Conservation (phyloP, 805 yeast species). For the Nakazawaea sp. region DNA sequence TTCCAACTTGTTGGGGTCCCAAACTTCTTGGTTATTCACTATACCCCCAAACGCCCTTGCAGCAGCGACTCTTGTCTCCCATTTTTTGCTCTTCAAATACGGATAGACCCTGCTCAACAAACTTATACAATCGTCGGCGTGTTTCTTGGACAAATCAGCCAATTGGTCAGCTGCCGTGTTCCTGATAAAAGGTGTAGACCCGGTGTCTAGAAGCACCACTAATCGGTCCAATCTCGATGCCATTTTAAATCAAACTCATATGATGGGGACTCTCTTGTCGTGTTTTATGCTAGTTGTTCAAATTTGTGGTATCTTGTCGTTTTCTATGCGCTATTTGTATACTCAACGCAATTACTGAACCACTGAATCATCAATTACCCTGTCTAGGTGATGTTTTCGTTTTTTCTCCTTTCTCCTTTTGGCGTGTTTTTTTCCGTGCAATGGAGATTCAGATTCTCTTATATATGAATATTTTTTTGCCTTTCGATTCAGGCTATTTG, state of each 20-base stretch:
- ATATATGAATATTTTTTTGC: no score
- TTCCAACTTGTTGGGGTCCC: conserved; percentile 70
- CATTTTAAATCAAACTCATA: conserved; percentile 2
- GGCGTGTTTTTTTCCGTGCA: background rate
- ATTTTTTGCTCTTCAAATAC: conserved; percentile 68
- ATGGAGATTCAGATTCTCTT: no score
- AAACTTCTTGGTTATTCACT: conserved; percentile 63
- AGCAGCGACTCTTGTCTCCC: conserved; percentile 97
- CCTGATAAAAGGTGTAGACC: conserved; percentile 88
- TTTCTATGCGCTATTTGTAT: no score
- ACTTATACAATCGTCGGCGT: conserved; percentile 86
- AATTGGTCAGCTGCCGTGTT: conserved; percentile 97
- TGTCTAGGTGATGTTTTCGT: background rate
- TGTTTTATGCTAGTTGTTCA: no score
- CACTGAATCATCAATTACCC: conserved; percentile 4
- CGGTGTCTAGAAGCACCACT: conserved; percentile 67
- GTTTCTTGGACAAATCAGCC: conserved; percentile 88
- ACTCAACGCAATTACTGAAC: no score
- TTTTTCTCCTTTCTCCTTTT: background rate
- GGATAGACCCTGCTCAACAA: conserved; percentile 88
- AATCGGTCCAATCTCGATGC: conserved; percentile 24
- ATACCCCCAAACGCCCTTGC: conserved; percentile 94
- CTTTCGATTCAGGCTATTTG: no score
- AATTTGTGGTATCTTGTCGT: no score
- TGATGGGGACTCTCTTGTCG: no score